Evolutionary conservation across 2,329 filamentous ascomycete genomes (phyloP), one percentile per base, ranked within the genome.

Genomic region (Teratosphaeria viscida): DNA sequence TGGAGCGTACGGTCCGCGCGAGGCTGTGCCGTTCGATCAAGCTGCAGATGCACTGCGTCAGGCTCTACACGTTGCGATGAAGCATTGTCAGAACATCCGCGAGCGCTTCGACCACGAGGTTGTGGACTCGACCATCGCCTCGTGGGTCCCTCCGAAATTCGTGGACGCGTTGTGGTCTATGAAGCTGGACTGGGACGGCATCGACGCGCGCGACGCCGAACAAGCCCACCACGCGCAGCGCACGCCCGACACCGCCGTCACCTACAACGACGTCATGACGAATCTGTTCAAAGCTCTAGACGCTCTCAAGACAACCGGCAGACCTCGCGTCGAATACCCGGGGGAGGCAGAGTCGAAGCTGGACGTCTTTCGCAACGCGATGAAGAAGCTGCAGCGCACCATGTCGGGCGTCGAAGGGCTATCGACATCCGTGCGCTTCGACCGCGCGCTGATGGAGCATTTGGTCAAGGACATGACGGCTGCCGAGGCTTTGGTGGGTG

Each of bases 371-470:
- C 29, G 57, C 19, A 47, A 56, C 2, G 59, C 61, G 27, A 57
- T 61, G 56, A 61, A 59, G 43, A 65, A 64, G 60, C 53, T 65
- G 2, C 14, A 56, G 1, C 57, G 63, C 19, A 57, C 53, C 32
- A 35, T 61, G 29, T 12, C 53, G 23, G 60, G 53, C 14, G 26
- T 61, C 7, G 60, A 59, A 32, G 60, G 55, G 29, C 12, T 61
- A 43, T 47, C 57, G 54, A 3, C 1, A 19, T 35, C 53, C 11
- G 60, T 59, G 12, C 16, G 53, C 34, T 59, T 56, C 47, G 60
- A 61, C 47, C 43, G 60, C n/a, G 3, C 16, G 29, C 52, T 61
- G 2, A 58, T 61, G 60, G 43, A 59, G 26, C 35, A 32, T 3
- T 57, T 61, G 57, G 27, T 59, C 16, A 59, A 61, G 57, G 60